A percentile compares a stretch with the other conserved stretches of the same genome.
phyloP scores from a whole-genome alignment of 2,329 filamentous ascomycete genomes.

The Pseudocercospora fuligena region DNA sequence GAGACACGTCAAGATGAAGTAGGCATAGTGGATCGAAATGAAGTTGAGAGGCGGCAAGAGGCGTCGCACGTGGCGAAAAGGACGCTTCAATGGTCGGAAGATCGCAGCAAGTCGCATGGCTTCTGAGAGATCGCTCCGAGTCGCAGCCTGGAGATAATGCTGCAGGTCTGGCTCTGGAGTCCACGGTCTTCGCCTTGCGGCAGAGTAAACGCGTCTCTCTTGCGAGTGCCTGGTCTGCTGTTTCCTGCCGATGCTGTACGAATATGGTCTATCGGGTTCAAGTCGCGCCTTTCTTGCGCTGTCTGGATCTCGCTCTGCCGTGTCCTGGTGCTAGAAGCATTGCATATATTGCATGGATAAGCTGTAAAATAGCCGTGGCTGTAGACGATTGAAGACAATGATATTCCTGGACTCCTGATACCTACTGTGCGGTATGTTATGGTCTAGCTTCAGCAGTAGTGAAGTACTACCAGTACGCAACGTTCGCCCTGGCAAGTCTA shows the following conservation, averaged over 20 bases:
- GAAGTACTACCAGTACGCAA: not conserved
- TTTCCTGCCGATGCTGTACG: too few relatives aligned
- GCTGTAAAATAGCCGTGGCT: not conserved
- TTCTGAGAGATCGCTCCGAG: not conserved
- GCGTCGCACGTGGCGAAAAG: slow-evolving; percentile 25
- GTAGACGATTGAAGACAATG: not conserved
- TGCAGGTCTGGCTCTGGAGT: not conserved
- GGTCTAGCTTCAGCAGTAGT: not conserved
- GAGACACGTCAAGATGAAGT: slow-evolving; percentile 64
- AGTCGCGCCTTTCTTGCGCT: not conserved
- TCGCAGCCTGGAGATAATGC: too few relatives aligned
- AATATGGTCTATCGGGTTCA: not conserved
- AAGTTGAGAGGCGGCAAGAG: slow-evolving; percentile 40
- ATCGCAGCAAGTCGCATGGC: not conserved
- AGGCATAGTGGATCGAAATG: slow-evolving; percentile 64
- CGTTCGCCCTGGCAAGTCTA: not conserved
- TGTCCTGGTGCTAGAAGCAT: slow-evolving; percentile 6
- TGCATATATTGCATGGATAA: not conserved
- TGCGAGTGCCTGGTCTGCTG: too few relatives aligned
- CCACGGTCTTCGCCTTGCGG: not conserved
- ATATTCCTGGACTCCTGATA: not conserved
- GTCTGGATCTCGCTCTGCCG: slow-evolving; percentile 1
- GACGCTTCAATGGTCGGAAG: slow-evolving; percentile 19
- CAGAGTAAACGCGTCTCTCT: not conserved
- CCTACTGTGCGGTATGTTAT: not conserved